Evolutionary conservation across 2,329 filamentous ascomycete genomes (phyloP).

Genomic region (Colletotrichum cordylinicola): DNA sequence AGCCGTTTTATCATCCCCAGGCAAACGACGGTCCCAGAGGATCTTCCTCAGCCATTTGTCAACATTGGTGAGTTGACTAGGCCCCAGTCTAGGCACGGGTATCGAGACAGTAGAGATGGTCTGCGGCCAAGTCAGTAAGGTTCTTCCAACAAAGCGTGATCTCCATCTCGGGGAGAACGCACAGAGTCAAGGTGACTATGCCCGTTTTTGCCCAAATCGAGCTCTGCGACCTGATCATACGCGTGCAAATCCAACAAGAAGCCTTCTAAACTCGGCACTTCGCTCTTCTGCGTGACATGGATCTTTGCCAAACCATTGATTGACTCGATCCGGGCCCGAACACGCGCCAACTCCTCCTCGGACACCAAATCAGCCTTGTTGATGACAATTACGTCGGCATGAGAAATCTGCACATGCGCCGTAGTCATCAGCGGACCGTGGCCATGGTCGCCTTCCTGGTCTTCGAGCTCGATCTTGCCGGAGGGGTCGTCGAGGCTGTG

Average conservation of each 20-base stretch:
- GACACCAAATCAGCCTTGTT: slow-evolving; percentile 92
- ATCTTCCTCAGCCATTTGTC: slow-evolving; percentile 85
- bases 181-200: slow-evolving; percentile 92
- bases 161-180: slow-evolving; percentile 36
- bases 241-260: slow-evolving; percentile 90
- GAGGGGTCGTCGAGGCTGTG: slow-evolving; percentile 78
- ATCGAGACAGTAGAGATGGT: slow-evolving; percentile 86
- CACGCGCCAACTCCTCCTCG: slow-evolving; percentile 68
- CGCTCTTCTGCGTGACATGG: slow-evolving; percentile 80
- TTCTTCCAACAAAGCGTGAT: not conserved
- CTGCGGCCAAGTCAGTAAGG: slow-evolving; percentile 45
- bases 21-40: slow-evolving; percentile 79
- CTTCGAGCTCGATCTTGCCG: slow-evolving; percentile 48
- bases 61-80: slow-evolving; percentile 64
- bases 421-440: slow-evolving; percentile 81
- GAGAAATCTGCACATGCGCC: slow-evolving; percentile 94
- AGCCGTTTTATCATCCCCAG: slow-evolving; percentile 40
- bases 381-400: slow-evolving; percentile 92
- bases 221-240: slow-evolving; percentile 80
- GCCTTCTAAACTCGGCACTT: slow-evolving; percentile 83
- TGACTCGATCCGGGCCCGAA: slow-evolving; percentile 74
- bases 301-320: slow-evolving; percentile 92
- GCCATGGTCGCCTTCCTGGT: slow-evolving; percentile 45
- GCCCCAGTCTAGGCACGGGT: slow-evolving; percentile 63
- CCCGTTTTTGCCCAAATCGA: slow-evolving; percentile 76